Conservation (phyloP, 139 green algal genomes). For the Picochlorum costavermella region DNA sequence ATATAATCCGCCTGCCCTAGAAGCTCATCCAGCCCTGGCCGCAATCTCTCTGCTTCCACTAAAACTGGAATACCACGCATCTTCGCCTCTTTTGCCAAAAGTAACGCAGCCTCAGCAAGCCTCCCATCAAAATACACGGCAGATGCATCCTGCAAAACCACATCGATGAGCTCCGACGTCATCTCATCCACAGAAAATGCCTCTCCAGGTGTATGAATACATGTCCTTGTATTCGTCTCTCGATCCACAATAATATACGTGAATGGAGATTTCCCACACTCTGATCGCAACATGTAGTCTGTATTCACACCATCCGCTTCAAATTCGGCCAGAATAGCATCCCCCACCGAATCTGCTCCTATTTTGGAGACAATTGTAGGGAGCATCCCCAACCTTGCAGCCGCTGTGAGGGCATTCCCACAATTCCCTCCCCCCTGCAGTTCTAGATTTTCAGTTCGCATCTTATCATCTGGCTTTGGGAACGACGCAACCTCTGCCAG, state of each 20-base stretch:
- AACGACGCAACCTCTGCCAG: slow-evolving; percentile 74
- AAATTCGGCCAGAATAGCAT: slow-evolving; percentile 79
- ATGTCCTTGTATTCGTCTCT: slow-evolving; percentile 75
- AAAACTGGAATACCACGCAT: slow-evolving; percentile 57
- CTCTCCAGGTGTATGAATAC: slow-evolving; percentile 88
- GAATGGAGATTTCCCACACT: slow-evolving; percentile 75
- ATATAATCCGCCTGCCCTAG: slow-evolving; percentile 72
- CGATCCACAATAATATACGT: slow-evolving; percentile 96
- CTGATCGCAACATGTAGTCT: slow-evolving; percentile 45
- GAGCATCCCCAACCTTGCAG: slow-evolving; percentile 69
- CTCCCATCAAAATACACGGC: slow-evolving; percentile 92
- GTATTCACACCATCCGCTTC: slow-evolving; percentile 75
- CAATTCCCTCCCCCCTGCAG: slow-evolving; percentile 89
- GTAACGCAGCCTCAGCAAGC: slow-evolving; percentile 77
- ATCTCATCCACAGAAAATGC: slow-evolving; percentile 60
- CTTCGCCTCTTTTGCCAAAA: slow-evolving; percentile 56
- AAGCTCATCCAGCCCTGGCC: slow-evolving; percentile 65
- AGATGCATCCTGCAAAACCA: slow-evolving; percentile 38
- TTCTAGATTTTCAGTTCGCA: slow-evolving; percentile 76
- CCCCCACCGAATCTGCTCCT: slow-evolving; percentile 67
- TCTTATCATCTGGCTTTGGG: slow-evolving; percentile 83
- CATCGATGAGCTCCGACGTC: slow-evolving; percentile 15
- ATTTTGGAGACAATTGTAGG: slow-evolving; percentile 79
- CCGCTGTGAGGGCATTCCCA: slow-evolving; percentile 88
- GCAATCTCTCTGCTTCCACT: slow-evolving; percentile 83